Base-by-base conservation (phyloP, 306 rosid genomes). In the Acacia melanoxylon region DNA sequence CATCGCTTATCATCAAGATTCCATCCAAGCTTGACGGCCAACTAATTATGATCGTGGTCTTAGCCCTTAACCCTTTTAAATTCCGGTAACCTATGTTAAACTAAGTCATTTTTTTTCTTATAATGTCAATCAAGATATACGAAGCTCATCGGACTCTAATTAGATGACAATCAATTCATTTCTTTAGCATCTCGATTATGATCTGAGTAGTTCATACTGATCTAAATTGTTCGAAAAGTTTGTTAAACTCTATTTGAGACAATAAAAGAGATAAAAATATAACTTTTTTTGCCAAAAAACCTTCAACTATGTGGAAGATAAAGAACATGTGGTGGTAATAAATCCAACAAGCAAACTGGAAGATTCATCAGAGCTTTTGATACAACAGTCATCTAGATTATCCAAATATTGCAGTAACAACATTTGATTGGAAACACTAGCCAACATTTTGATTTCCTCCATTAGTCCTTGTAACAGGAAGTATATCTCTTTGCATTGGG, bases 401-500 rank as follows among this genome's bases (percentile, higher is more conserved):
- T 82, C 82, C 22, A 77, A 77, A 78, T 76, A 70, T 27, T 79
- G 89, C 72, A 63, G 58, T 54, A 51, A 33, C 72, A 44, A 59
- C 22, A 70, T 59, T 59, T 78, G 31, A 68, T 82, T 75, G 54
- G 54, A 81, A 75, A 27, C 66, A 49, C 45, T 17, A 58, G 63
- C 72, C 61, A 86, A 72, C 68, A 82, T 78, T 77, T 68, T 86
- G 80, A 86, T 86, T 79, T 82, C 93, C 70, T 85, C 86, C 85
- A 82, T 86, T 54, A 92, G 69, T 52, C 81, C 85, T 45, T 74
- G 80, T 69, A 92, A 74, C 56, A 90, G 61, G 81, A 75, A 16
- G 84, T 90, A 86, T 75, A 91, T 88, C 81, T 87, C 86, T 48
- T 77, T 75, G 52, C 82, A 78, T 1, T 80, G 80, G 54, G 91